Percentiles rank a stretch among this genome's conserved stretches.
Evolutionary conservation across 2,329 filamentous ascomycete species (phyloP).

Genomic region (Penicillium oxalicum): DNA sequence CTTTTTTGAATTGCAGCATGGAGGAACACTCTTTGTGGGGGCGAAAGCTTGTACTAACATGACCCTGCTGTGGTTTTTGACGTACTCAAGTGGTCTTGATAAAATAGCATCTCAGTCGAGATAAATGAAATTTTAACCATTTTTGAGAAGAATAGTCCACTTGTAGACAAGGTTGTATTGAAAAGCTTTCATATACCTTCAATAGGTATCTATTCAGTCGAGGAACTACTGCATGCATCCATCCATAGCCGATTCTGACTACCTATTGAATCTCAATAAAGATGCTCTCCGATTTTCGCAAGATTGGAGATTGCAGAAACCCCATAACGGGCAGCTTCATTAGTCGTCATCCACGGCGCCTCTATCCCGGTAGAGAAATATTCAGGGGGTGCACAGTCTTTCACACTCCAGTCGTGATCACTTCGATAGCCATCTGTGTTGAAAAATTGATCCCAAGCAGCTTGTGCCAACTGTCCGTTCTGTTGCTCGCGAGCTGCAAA

Average conservation of each 20-base stretch:
- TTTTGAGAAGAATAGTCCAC: too few species aligned
- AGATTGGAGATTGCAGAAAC: conserved; percentile 14
- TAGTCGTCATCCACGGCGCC: conserved; percentile 10
- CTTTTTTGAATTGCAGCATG: too few species aligned
- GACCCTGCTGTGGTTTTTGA: too few species aligned
- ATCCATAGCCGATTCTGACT: too few species aligned
- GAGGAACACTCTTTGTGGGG: background rate
- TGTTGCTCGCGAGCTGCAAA: conserved; percentile 10
- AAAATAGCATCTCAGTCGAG: too few species aligned
- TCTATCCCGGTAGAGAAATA: conserved; percentile 7
- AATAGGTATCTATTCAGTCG: too few species aligned
- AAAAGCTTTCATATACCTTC: too few species aligned
- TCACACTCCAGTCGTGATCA: conserved; percentile 7
- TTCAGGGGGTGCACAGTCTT: conserved; percentile 5
- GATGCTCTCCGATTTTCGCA: conserved; percentile 7
- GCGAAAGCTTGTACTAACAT: background rate
- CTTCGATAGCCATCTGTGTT: conserved; percentile 10
- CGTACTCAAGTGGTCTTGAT: too few species aligned
- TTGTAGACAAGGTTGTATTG: too few species aligned
- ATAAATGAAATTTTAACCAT: too few species aligned
- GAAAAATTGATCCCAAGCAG: conserved; percentile 13
- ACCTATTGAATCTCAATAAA: background rate
- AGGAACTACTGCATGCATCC: too few species aligned
- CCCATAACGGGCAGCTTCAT: conserved; percentile 13
- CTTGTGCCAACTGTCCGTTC: conserved; percentile 1